Base-by-base conservation (phyloP, 768 basidiomycete genomes). In the Trametes punicea region DNA sequence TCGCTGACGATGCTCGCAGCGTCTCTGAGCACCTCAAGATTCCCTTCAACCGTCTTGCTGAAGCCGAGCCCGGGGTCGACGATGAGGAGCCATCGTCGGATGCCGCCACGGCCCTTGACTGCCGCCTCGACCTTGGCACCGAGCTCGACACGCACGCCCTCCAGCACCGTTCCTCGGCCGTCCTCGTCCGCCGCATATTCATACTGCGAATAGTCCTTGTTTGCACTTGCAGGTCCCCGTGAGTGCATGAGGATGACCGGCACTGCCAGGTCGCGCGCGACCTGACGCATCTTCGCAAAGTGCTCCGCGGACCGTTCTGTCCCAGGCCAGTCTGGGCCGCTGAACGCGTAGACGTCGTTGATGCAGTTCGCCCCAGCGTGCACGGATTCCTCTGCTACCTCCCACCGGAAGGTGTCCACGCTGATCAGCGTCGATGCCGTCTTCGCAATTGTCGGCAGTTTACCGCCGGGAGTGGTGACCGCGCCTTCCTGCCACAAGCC, bases 191-290 rank as follows among this genome's bases (percentile, higher is more conserved):
- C 69, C 1, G 72, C 73, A 60, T 79, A 79, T 0, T 40, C 59
- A 66, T 86, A 81, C 51, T 50, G 62, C 15, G 62, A 64, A 63
- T 86, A 86, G 59, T 85, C 77, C 73, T 90, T 90, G 75, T 93
- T 80, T 59, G 75, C 62, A 15, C 85, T 83, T 0, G 91, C 90
- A 53, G 90, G 88, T 0, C 92, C 94, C 3, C 94, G 77, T 0
- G 92, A 93, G 70, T 99, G 96, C 96, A 98, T 98, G 55, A 98
- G 70, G 9, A 98, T 74, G 46, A 94, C 86, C 0, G 94, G 95
- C 0, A 88, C 88, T 5, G 79, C 80, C 40, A 84, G 73, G 27
- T 79, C 74, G 31, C 84, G 77, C 26, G 87, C 85, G 23, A 85
- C 68, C n/a, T 66, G 56, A 50, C 87, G 83, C 90, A 96, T 90